These are phyloP conservation scores for Malus hybrid DNA, from an alignment of 331 rosid species.

Conservation along the genomic window DNA sequence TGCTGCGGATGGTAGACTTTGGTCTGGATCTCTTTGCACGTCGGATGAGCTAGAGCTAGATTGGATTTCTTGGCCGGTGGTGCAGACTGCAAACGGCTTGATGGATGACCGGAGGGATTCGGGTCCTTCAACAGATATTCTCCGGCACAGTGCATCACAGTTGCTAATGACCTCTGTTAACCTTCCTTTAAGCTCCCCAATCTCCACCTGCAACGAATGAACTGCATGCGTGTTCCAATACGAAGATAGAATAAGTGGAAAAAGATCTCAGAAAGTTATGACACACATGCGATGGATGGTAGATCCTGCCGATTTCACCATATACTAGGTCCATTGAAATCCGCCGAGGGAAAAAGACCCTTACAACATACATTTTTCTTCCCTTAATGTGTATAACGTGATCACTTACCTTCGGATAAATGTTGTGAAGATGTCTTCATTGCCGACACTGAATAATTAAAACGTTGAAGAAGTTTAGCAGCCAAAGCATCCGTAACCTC, in stretches of 20 bases:
- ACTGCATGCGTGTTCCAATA: constrained; percentile 40
- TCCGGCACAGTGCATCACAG: constrained; percentile 76
- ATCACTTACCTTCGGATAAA: constrained; percentile 69
- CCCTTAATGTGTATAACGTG: neutral
- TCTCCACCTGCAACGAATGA: constrained; percentile 74
- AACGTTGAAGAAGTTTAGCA: constrained; percentile 71
- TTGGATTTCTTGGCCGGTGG: constrained; percentile 14
- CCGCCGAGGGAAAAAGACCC: neutral
- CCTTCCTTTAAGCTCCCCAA: constrained; percentile 95
- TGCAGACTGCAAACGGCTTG: constrained; percentile 40
- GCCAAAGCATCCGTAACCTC: constrained; percentile 85
- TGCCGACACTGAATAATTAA: constrained; percentile 64
- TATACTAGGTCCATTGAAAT: neutral
- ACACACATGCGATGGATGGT: neutral
- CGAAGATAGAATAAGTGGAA: constrained; percentile 5
- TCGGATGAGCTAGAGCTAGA: constrained; percentile 25
- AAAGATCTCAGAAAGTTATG: neutral
- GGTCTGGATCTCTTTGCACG: constrained; percentile 15
- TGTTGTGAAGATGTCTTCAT: constrained; percentile 76
- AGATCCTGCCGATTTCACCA: neutral
- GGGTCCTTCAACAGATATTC: constrained; percentile 62
- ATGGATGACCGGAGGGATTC: constrained; percentile 61
- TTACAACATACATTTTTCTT: neutral
- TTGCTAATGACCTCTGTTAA: constrained; percentile 84
- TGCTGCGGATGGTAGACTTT: constrained; percentile 30